Evolutionary conservation across 345 rosid genomes (phyloP).

Genomic region (Kernera saxatilis): DNA sequence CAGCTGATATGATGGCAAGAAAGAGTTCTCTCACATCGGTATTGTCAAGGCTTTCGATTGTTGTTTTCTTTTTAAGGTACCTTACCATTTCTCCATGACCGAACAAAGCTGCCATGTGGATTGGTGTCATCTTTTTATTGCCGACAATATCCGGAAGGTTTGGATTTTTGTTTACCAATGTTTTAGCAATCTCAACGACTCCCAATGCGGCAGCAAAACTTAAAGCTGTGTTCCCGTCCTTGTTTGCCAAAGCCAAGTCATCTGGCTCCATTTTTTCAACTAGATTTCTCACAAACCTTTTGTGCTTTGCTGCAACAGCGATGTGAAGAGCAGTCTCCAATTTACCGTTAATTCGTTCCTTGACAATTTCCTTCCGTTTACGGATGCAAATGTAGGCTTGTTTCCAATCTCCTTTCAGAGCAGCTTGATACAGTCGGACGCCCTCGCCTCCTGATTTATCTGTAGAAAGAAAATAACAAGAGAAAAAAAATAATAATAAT

Average conservation of each 20-base stretch:
- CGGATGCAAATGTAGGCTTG: no score
- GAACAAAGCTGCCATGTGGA: neutral
- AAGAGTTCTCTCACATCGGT: neutral
- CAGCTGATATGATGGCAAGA: neutral
- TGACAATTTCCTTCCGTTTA: constrained; percentile 7
- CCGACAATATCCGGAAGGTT: neutral
- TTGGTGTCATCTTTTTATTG: neutral
- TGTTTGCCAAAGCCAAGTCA: constrained; percentile 24
- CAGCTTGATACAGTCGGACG: neutral
- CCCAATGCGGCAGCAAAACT: neutral
- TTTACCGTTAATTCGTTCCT: neutral
- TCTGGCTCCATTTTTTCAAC: neutral
- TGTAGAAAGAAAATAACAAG: no score
- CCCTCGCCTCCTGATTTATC: no score
- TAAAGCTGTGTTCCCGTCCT: neutral
- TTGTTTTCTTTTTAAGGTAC: neutral
- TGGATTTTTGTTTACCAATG: neutral
- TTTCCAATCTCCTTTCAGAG: neutral
- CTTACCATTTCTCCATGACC: neutral
- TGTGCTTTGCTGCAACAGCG: neutral
- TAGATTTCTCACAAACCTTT: neutral
- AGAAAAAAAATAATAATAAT: no score
- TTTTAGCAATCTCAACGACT: neutral
- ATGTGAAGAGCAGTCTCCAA: constrained; percentile 38
- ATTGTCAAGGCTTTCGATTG: rapidly evolving